These are phyloP conservation scores for Daldinia caldariorum DNA, from an alignment of 495 filamentous ascomycete species.

Conservation along the genomic window DNA sequence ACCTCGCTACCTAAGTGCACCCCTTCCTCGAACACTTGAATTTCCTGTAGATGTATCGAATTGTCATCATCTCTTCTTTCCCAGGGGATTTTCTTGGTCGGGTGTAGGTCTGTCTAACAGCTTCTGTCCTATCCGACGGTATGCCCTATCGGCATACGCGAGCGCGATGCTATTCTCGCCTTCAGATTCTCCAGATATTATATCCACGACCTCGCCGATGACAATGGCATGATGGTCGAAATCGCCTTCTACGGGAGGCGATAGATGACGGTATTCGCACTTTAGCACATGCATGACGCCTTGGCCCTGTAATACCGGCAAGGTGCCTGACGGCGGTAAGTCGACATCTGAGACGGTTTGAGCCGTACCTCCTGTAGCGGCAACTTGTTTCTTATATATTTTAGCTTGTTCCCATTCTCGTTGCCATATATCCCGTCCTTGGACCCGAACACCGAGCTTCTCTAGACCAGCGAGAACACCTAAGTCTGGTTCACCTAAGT, in stretches of 20 bases:
- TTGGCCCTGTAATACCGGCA: conserved; percentile 48
- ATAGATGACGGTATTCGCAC: conserved; percentile 46
- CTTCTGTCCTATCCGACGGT: conserved; percentile 52
- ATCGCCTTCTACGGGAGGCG: conserved; percentile 42
- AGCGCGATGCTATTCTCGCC: conserved; percentile 47
- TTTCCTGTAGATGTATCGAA: neutral
- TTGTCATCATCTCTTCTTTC: neutral
- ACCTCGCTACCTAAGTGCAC: neutral
- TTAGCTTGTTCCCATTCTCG: conserved; percentile 33
- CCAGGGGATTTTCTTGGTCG: neutral
- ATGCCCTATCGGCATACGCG: conserved; percentile 56
- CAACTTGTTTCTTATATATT: conserved; percentile 2
- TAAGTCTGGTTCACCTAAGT: conserved; percentile 4
- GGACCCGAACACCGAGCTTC: conserved; percentile 40
- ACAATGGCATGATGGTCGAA: conserved; percentile 62
- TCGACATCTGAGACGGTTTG: conserved; percentile 8
- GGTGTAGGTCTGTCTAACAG: conserved; percentile 25
- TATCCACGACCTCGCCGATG: conserved; percentile 61
- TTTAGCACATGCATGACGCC: conserved; percentile 56
- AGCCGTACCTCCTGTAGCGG: neutral
- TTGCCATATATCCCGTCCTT: conserved; percentile 29
- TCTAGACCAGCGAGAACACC: conserved; percentile 47
- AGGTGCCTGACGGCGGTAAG: conserved; percentile 21
- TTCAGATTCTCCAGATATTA: conserved; percentile 45
- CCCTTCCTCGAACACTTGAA: neutral